A percentile compares a stretch with the other conserved stretches of the same genome.
phyloP scores from a whole-genome alignment of 495 filamentous ascomycete genomes.

The Trichocladium antarcticum region DNA sequence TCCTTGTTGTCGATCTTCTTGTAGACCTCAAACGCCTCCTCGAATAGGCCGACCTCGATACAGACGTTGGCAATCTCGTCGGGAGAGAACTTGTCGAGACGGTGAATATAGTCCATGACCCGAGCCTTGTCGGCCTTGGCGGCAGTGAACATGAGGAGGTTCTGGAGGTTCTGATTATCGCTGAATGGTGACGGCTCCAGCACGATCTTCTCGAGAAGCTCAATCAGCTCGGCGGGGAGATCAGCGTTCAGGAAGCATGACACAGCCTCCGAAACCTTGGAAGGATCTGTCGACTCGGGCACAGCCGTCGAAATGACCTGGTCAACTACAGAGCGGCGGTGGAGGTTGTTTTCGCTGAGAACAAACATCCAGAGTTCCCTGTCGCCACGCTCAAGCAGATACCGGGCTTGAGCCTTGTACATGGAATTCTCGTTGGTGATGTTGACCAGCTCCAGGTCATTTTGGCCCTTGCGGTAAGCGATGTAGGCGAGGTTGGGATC shows the following conservation, averaged over 20 bases:
- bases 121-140: slow-evolving; percentile 92
- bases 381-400: slow-evolving; percentile 85
- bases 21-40: slow-evolving; percentile 97
- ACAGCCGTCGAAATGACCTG: slow-evolving; percentile 96
- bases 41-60: slow-evolving; percentile 85
- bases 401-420: slow-evolving; percentile 94
- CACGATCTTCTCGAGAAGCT: slow-evolving; percentile 98
- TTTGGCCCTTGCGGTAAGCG: slow-evolving; percentile 91
- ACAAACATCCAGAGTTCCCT: slow-evolving; percentile 90
- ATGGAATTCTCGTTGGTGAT: slow-evolving; percentile 99
- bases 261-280: slow-evolving; percentile 91
- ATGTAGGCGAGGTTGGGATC: slow-evolving; percentile 96
- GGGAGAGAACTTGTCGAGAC: slow-evolving; percentile 75
- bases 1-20: slow-evolving; percentile 91
- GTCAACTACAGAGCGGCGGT: slow-evolving; percentile 85
- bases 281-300: slow-evolving; percentile 84
- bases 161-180: slow-evolving; percentile 93
- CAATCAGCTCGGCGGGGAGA: slow-evolving; percentile 87
- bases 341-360: slow-evolving; percentile 86
- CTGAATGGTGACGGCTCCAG: slow-evolving; percentile 94
- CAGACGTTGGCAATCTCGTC: slow-evolving; percentile 90
- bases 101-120: slow-evolving; percentile 94
- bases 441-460: slow-evolving; percentile 92
- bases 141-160: slow-evolving; percentile 91
- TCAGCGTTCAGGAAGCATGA: slow-evolving; percentile 84